Base-by-base conservation (phyloP, 2,329 filamentous ascomycete genomes). In the Hypomyces perniciosus region DNA sequence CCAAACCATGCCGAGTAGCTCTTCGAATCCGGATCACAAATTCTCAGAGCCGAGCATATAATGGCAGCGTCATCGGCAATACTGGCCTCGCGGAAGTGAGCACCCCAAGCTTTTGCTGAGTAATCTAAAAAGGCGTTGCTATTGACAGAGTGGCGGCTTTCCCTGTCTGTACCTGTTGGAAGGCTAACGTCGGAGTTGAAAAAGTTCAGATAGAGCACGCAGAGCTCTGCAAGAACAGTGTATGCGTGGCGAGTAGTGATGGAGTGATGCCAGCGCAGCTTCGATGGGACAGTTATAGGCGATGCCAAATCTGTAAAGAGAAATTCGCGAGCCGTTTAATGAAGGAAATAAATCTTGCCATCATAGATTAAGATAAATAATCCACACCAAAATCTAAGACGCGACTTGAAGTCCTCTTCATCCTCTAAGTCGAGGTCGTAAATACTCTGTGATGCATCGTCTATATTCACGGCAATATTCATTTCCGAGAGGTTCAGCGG, bases 321-420 rank as follows among this genome's bases (percentile, higher is more conserved):
- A 54, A 66, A 68, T 44, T 66, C 63, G 6, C 61, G 56, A 37
- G 62, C 65, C 2, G 63, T 66, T 56, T 67, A 61, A 50, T 67
- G 62, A 9, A 67, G 50, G 33, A 68, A 60, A 41, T 65, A 63
- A 42, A 68, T 41, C 8, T 44, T 62, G n/a, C 49, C 56, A 8
- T 61, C 42, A 33, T 67, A 9, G 8, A 65, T 50, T 5, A 57
- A 60, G 28, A 67, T 41, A 38, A 67, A 67, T 2, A 67, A 50
- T 6, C 64, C 60, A 47, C 60, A 66, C 55, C 28, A 60, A 1
- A 48, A 45, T 52, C 62, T 49, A 1, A 65, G 53, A 29, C 54
- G 48, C 1, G 0, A 5, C 27, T 53, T 46, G 31, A 66, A 62
- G 13, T 59, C 51, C 1, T 51, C 28, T 4, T 56, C 42, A n/a